Evolutionary conservation across 2,329 filamentous ascomycete genomes (phyloP).

Genomic region (Cercospora beticola): DNA sequence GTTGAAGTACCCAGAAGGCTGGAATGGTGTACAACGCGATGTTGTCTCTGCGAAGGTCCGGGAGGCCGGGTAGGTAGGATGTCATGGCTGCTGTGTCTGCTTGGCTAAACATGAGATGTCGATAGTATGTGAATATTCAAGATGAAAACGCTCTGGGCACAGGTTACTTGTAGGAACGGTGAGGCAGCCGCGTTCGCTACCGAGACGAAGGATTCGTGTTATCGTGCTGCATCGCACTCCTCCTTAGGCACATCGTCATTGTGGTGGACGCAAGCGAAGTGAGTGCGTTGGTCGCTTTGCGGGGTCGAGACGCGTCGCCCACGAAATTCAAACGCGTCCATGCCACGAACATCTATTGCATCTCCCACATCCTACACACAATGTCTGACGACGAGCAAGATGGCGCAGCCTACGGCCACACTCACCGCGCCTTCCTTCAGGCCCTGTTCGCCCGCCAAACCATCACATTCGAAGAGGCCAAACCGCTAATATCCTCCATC

Average conservation of each 20-base stretch:
- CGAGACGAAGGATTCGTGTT: constrained; percentile 2
- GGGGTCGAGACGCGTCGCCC: neutral
- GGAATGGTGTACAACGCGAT: constrained; percentile 36
- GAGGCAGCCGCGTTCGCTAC: neutral
- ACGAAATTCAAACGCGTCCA: neutral
- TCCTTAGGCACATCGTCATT: neutral
- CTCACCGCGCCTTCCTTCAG: constrained; percentile 86
- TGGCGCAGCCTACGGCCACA: constrained; percentile 54
- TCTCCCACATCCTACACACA: neutral
- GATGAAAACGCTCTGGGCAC: neutral
- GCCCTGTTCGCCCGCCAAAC: constrained; percentile 76
- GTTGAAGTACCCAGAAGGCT: constrained; percentile 32
- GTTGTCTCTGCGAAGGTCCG: constrained; percentile 27
- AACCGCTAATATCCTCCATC: constrained; percentile 73
- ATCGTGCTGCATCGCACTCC: constrained; percentile 5
- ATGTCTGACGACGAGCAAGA: constrained; percentile 23
- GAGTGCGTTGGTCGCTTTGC: neutral
- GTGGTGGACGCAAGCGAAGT: neutral
- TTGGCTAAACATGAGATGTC: neutral
- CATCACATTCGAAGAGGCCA: constrained; percentile 72
- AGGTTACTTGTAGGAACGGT: neutral
- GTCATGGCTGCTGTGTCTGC: constrained; percentile 21
- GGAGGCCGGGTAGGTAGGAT: constrained; percentile 25
- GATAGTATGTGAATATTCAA: neutral
- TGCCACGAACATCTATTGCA: neutral